Evolutionary conservation across 805 yeast genomes (phyloP).

Genomic region (Metschnikowia koreensis): DNA sequence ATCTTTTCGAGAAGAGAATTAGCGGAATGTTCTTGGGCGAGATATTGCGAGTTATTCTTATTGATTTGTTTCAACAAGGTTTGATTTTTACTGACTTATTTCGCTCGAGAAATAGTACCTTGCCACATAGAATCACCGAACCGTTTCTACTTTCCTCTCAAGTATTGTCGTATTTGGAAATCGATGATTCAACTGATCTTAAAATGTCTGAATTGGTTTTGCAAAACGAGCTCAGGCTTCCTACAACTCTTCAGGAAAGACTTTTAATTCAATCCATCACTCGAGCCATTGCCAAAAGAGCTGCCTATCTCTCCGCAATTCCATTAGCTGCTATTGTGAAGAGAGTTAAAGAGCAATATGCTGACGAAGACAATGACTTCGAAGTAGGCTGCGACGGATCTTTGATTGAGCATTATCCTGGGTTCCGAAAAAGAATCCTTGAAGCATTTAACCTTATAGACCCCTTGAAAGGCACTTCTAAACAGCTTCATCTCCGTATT

Average conservation of each 20-base stretch:
- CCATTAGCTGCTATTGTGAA: conserved; percentile 85
- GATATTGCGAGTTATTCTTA: conserved; percentile 67
- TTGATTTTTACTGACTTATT: conserved; percentile 57
- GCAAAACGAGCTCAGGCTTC: conserved; percentile 63
- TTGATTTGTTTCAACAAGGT: conserved; percentile 62
- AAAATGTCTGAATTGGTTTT: conserved; percentile 68
- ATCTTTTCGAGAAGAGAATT: conserved; percentile 89
- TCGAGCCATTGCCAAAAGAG: conserved; percentile 77
- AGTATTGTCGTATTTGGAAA: conserved; percentile 81
- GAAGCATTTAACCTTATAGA: conserved; percentile 71
- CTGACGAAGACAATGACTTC: conserved; percentile 55
- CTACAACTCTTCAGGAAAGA: conserved; percentile 72
- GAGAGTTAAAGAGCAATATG: conserved; percentile 60
- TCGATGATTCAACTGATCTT: conserved; percentile 75
- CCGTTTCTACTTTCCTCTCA: conserved; percentile 82
- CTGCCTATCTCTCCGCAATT: conserved; percentile 87
- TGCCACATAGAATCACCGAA: conserved; percentile 63
- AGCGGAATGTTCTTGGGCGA: conserved; percentile 95
- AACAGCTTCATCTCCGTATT: conserved; percentile 71
- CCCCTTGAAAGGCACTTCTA: conserved; percentile 71
- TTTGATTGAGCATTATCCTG: conserved; percentile 90
- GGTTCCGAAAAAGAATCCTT: conserved; percentile 74
- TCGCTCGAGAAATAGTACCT: conserved; percentile 38
- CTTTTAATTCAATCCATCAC: conserved; percentile 68
- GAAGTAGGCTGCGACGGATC: conserved; percentile 97